Base-by-base conservation (phyloP, 2,329 filamentous ascomycete genomes). In the Ophidiomyces ophidiicola region DNA sequence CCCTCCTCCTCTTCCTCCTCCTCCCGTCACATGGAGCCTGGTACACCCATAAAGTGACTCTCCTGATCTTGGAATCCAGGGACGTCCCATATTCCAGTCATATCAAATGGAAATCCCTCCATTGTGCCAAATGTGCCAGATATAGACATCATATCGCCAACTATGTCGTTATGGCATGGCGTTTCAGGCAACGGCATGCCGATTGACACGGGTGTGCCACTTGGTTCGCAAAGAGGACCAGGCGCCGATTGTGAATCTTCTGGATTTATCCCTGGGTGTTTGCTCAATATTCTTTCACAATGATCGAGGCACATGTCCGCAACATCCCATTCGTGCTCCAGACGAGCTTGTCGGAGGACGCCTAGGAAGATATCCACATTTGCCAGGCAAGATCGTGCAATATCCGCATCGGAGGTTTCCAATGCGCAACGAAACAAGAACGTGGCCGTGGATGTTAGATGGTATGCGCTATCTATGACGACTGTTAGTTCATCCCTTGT, bases 241-340 rank as follows among this genome's bases (percentile, higher is more conserved):
- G 24, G 25, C 6, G 26, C 31, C 12, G 21, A 20, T 11, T 41
- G 41, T n/a, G 39, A 28, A 21, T 48, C 46, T 7, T 48, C 45
- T 3, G 41, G 15, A 32, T 42, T 45, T 8, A 48, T 53, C 3
- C 52, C 55, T 4, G 59, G 58, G 19, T 62, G 59, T 29, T 60
- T 53, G 51, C 56, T 61, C 46, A 66, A 53, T 37, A 67, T 62
- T 19, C 57, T 55, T 42, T 67, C 64, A 49, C 63, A 66, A 48
- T 66, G 61, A 28, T 72, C 67, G 3, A 73, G 53, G 31, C 67
- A 71, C 53, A 71, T 71, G 34, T 69, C 65, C 5, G 69, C 69
- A 6, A 73, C 61, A 45, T 74, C 70, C 70, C 70, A 74, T 35
- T 69, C 64, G 47, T 69, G 65, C 36, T 69, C 64, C 20, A 66